phyloP scores from a whole-genome alignment of 2,329 filamentous ascomycete genomes.

The Verticillium alfalfae region DNA sequence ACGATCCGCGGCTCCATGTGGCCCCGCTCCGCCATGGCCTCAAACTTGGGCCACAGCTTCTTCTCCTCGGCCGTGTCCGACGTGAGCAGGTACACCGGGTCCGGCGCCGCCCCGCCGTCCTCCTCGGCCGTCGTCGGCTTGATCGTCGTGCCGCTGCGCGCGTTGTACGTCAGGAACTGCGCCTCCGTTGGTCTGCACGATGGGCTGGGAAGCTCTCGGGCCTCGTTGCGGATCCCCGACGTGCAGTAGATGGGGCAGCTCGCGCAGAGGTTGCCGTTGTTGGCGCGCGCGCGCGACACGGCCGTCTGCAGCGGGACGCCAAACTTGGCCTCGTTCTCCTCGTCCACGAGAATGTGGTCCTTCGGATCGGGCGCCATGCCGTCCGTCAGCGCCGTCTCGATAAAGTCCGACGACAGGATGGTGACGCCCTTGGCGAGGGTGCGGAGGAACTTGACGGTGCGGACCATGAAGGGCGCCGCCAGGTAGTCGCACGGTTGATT shows the following conservation, averaged over 20 bases:
- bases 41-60: constrained; percentile 74
- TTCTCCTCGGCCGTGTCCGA: constrained; percentile 62
- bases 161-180: constrained; percentile 70
- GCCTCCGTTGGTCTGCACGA: constrained; percentile 88
- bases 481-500: constrained; percentile 75
- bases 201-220: constrained; percentile 79
- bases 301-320: constrained; percentile 65
- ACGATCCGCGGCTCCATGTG: constrained; percentile 80
- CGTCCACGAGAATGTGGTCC: constrained; percentile 66
- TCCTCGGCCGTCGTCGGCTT: constrained; percentile 57
- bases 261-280: constrained; percentile 70
- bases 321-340: constrained; percentile 65
- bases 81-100: constrained; percentile 79
- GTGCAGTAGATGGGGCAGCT: constrained; percentile 80
- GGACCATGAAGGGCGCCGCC: constrained; percentile 78
- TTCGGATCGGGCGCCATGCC: constrained; percentile 59
- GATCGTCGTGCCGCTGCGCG: constrained; percentile 63
- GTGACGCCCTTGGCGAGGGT: constrained; percentile 76
- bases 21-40: constrained; percentile 69
- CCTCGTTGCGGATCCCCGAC: constrained; percentile 70
- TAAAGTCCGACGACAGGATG: constrained; percentile 71
- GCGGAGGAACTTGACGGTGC: constrained; percentile 90
- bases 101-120: constrained; percentile 54
- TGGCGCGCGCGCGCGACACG: constrained; percentile 64
- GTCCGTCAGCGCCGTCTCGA: constrained; percentile 69